These are phyloP conservation scores for Ascochyta viciae-villosae DNA, from an alignment of 2,329 filamentous ascomycete species.

Conservation along the genomic window DNA sequence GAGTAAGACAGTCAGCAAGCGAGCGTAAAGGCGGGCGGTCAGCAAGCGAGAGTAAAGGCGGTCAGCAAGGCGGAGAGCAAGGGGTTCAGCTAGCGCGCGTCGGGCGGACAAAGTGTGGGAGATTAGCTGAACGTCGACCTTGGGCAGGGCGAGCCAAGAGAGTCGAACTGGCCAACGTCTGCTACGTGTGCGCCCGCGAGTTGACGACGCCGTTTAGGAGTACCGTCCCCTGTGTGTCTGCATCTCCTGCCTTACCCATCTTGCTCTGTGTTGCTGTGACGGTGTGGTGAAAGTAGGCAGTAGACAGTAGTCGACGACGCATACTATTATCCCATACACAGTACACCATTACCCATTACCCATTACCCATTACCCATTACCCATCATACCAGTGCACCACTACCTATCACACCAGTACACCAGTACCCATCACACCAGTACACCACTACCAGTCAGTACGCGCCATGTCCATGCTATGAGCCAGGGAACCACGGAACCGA, in stretches of 20 bases:
- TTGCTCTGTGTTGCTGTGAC: neutral
- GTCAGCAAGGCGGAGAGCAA: conserved; percentile 26
- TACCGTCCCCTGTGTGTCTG: neutral
- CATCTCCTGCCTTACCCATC: neutral
- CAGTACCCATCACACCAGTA: too few relatives aligned
- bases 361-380: too few relatives aligned
- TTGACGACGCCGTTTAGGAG: conserved; percentile 13
- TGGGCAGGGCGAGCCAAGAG: neutral
- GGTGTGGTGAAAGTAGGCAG: too few relatives aligned
- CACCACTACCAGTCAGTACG: too few relatives aligned
- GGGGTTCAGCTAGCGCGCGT: conserved; percentile 11
- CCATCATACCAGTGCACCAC: too few relatives aligned
- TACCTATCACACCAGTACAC: too few relatives aligned
- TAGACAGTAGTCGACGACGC: neutral
- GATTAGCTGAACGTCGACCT: conserved; percentile 11
- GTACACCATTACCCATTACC: too few relatives aligned
- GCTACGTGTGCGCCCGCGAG: conserved; percentile 11
- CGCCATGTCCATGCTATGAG: neutral
- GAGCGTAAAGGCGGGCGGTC: too few relatives aligned
- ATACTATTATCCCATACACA: neutral
- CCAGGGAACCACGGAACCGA: conserved; percentile 13
- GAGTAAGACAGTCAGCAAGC: too few relatives aligned
- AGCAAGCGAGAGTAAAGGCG: conserved; percentile 10
- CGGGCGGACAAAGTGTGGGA: conserved; percentile 19
- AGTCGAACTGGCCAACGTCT: conserved; percentile 19